These are phyloP conservation scores for Fusarium nematophilum DNA, from an alignment of 2,329 filamentous ascomycete species.

Conservation along the genomic window DNA sequence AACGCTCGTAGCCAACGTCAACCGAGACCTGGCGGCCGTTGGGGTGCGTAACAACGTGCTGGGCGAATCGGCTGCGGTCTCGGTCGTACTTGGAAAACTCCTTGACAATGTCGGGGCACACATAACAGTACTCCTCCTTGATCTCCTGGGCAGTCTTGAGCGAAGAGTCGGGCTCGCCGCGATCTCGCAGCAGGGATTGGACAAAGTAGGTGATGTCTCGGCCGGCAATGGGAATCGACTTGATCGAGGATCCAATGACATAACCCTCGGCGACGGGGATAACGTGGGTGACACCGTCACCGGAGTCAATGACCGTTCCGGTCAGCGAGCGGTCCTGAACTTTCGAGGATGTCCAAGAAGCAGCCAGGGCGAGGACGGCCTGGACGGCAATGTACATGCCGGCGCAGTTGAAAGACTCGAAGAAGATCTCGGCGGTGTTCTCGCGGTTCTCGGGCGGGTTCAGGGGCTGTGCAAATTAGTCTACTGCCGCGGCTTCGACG, in stretches of 20 bases:
- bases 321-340: slow-evolving; percentile 96
- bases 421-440: slow-evolving; percentile 99
- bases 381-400: slow-evolving; percentile 99
- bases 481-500: slow-evolving; percentile 3
- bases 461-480: slow-evolving; percentile 72
- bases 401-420: slow-evolving; percentile 99
- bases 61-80: slow-evolving; percentile 89
- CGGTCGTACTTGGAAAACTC: slow-evolving; percentile 95
- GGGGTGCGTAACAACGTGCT: slow-evolving; percentile 87
- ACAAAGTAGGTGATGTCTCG: slow-evolving; percentile 99
- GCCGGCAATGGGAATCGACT: slow-evolving; percentile 97
- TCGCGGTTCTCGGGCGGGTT: slow-evolving; percentile 99
- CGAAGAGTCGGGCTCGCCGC: slow-evolving; percentile 95
- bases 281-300: slow-evolving; percentile 98
- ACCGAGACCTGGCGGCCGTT: slow-evolving; percentile 87
- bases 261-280: slow-evolving; percentile 99
- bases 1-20: slow-evolving; percentile 97
- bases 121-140: slow-evolving; percentile 99
- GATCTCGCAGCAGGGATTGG: slow-evolving; percentile 93
- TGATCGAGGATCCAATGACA: slow-evolving; percentile 98
- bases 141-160: slow-evolving; percentile 98
- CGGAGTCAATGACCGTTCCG: slow-evolving; percentile 97
- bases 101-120: slow-evolving; percentile 98
- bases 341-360: slow-evolving; percentile 98
- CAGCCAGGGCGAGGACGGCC: slow-evolving; percentile 93